These are phyloP conservation scores for Heterobasidion irregulare DNA, from an alignment of 1,284 basidiomycete species.

Conservation along the genomic window DNA sequence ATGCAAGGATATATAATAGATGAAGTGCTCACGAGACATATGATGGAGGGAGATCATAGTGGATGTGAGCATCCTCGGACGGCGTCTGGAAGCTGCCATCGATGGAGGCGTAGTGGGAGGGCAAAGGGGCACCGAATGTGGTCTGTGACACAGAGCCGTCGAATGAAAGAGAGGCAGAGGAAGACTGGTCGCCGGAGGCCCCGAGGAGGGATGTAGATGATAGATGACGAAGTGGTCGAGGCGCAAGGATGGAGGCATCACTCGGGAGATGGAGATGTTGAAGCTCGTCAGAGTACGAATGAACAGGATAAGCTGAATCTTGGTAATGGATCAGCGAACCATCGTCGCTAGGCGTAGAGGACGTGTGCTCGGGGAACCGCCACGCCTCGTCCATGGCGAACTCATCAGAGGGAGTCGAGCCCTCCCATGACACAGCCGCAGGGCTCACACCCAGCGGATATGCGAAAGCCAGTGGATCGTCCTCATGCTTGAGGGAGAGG, in stretches of 20 bases:
- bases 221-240: not conserved
- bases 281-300: not conserved
- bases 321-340: not conserved
- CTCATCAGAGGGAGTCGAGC: constrained; percentile 11
- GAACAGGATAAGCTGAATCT: not conserved
- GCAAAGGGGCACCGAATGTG: not conserved
- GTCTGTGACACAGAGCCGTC: not conserved
- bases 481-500: constrained; percentile 7
- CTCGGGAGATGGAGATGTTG: not conserved
- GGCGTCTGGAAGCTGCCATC: not conserved
- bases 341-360: not conserved
- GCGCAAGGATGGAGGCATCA: not conserved
- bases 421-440: constrained; percentile 8
- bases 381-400: constrained; percentile 10
- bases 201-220: not conserved
- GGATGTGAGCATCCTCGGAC: not conserved
- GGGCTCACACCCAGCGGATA: constrained; percentile 6
- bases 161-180: not conserved
- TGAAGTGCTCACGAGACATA: not conserved
- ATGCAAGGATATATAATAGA: not conserved
- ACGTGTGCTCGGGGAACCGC: constrained; percentile 4
- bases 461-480: not conserved
- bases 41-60: not conserved
- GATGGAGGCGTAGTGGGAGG: not conserved
- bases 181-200: not conserved